These are phyloP conservation scores for Aspergillus arachidicola DNA, from an alignment of 2,329 filamentous ascomycete genomes.

Conservation along the genomic window DNA sequence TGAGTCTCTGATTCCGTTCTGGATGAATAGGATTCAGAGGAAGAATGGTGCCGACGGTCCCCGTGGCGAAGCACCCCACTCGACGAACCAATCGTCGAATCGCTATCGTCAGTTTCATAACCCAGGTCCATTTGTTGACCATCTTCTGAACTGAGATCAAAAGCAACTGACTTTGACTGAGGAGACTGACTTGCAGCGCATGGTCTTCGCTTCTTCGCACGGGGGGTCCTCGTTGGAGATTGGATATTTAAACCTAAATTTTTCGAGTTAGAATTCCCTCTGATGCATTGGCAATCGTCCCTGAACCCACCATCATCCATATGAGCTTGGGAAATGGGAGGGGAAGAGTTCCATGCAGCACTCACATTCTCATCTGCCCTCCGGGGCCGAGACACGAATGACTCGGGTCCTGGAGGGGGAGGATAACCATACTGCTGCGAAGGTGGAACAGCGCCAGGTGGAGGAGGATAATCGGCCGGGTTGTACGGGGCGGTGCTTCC, in stretches of 20 bases:
- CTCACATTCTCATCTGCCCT: conserved; percentile 56
- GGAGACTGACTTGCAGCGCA: conserved; percentile 28
- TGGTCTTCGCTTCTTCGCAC: conserved; percentile 13
- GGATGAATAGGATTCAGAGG: conserved; percentile 23
- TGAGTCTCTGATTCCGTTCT: conserved; percentile 7
- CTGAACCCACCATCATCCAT: conserved; percentile 47
- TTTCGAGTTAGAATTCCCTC: conserved; percentile 9
- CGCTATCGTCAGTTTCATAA: conserved; percentile 49
- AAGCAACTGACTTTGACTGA: conserved; percentile 38
- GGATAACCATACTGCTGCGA: conserved; percentile 43
- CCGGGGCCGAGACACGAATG: conserved; percentile 42
- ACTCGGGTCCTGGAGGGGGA: conserved; percentile 36
- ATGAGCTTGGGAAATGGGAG: conserved; percentile 39
- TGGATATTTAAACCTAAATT: conserved; percentile 25
- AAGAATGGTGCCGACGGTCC: conserved; percentile 26
- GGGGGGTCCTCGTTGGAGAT: conserved; percentile 13
- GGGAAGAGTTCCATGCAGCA: conserved; percentile 40
- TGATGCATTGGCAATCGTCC: conserved; percentile 14
- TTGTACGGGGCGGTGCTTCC: conserved; percentile 36
- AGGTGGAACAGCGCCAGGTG: conserved; percentile 41
- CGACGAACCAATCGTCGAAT: conserved; percentile 35
- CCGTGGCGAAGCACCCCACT: conserved; percentile 25
- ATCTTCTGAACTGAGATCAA: conserved; percentile 27
- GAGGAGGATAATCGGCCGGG: conserved; percentile 46
- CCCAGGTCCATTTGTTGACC: conserved; percentile 28